A percentile compares a stretch with the other conserved stretches of the same genome.
Evolutionary conservation across 2,329 filamentous ascomycete genomes (phyloP).

Genomic region (Diaporthe velutina): DNA sequence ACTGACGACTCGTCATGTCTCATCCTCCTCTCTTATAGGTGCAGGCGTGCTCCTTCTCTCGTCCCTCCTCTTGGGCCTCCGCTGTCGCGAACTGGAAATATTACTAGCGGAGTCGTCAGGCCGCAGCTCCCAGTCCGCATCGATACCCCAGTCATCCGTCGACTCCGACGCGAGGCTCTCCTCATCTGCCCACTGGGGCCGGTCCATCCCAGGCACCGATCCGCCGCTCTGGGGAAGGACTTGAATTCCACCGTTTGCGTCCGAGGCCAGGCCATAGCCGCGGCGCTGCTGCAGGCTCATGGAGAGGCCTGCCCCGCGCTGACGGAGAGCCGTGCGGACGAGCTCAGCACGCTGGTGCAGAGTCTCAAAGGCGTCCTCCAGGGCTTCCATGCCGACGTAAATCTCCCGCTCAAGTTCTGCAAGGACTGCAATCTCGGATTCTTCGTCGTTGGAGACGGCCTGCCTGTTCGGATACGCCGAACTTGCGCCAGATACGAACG

Average conservation of each 20-base stretch:
- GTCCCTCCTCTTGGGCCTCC: conserved; percentile 75
- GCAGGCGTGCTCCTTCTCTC: conserved; percentile 77
- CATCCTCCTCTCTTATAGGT: conserved; percentile 77
- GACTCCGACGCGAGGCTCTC: conserved; percentile 61
- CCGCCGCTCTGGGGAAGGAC: conserved; percentile 66
- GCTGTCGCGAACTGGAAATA: conserved; percentile 78
- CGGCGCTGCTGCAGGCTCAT: conserved; percentile 72
- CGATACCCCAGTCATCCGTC: conserved; percentile 64
- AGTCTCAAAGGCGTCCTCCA: conserved; percentile 94
- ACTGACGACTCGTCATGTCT: conserved; percentile 50
- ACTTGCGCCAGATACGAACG: conserved; percentile 59
- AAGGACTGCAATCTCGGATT: conserved; percentile 89
- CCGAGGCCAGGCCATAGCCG: conserved; percentile 43
- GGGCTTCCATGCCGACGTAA: conserved; percentile 91
- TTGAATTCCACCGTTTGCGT: conserved; percentile 59
- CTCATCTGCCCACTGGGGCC: conserved; percentile 60
- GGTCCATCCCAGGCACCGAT: conserved; percentile 57
- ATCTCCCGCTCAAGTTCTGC: conserved; percentile 95
- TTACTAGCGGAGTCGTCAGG: conserved; percentile 87
- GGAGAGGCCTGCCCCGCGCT: conserved; percentile 83
- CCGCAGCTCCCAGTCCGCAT: conserved; percentile 72
- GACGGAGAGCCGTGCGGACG: conserved; percentile 82
- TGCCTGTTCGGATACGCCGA: conserved; percentile 61
- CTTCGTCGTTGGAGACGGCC: conserved; percentile 89
- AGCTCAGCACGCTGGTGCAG: conserved; percentile 88